Conservation (phyloP, 805 yeast species). For the Metschnikowia noctiluminum region DNA sequence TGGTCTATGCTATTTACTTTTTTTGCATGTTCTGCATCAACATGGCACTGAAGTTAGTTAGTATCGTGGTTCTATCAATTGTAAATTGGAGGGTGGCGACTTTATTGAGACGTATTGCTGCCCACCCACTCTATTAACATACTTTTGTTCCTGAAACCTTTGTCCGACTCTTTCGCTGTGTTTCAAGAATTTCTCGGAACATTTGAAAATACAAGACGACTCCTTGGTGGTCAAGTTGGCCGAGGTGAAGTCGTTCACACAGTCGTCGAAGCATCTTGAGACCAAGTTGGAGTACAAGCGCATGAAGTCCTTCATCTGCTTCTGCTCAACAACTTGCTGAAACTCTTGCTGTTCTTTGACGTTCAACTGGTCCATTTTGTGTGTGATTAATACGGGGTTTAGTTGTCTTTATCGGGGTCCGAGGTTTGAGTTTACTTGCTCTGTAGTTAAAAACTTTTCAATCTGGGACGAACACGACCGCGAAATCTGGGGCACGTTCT, state of each 20-base stretch:
- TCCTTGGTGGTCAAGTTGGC: conserved; percentile 82
- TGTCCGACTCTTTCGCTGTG: conserved; percentile 98
- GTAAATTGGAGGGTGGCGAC: background rate
- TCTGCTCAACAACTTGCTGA: conserved; percentile 91
- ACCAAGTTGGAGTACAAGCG: conserved; percentile 90
- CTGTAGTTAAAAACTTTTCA: conserved; percentile 16
- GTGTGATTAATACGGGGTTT: background rate
- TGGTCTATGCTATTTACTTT: conserved; percentile 3
- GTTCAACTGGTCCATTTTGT: conserved; percentile 87
- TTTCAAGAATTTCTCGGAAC: conserved; percentile 96
- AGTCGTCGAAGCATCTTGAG: conserved; percentile 94
- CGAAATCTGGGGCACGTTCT: background rate
- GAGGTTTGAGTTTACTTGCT: background rate
- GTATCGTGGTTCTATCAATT: conserved; percentile 13
- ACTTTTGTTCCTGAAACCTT: conserved; percentile 97
- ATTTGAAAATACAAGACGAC: conserved; percentile 78
- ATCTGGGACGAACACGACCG: conserved; percentile 14
- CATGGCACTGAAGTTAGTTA: conserved; percentile 43
- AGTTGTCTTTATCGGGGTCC: too few species aligned
- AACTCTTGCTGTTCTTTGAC: conserved; percentile 95
- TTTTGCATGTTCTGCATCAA: conserved; percentile 64
- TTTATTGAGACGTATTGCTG: background rate
- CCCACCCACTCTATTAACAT: conserved; percentile 17
- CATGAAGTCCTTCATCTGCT: conserved; percentile 99
- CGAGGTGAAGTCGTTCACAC: conserved; percentile 98